A percentile compares a stretch with the other conserved stretches of the same genome.
These are phyloP conservation scores for Chrysochromulina parva DNA, from an alignment of 78 protist species.

Conservation along the genomic window DNA sequence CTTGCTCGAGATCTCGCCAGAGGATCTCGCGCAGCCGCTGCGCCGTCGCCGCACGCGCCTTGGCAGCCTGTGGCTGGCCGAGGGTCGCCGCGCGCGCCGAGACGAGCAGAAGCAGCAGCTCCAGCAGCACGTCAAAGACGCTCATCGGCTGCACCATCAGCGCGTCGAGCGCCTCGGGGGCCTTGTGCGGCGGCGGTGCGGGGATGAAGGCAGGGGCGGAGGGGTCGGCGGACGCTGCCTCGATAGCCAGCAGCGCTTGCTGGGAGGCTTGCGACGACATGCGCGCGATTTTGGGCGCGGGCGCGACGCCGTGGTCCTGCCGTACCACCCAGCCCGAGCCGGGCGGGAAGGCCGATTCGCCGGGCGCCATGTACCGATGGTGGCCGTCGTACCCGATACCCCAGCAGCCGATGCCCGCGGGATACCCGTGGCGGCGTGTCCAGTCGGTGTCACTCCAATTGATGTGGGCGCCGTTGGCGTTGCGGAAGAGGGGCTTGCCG, in stretches of 20 bases:
- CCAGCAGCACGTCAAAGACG: background rate
- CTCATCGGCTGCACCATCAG: background rate
- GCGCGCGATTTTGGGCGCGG: background rate
- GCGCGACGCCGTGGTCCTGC: background rate
- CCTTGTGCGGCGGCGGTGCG: background rate
- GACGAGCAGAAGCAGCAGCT: background rate
- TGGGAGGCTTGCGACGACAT: background rate
- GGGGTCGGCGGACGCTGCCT: background rate
- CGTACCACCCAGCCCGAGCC: no score
- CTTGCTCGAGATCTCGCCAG: constrained; percentile 24
- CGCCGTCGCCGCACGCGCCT: background rate
- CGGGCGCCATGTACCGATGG: no score
- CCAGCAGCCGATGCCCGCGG: no score
- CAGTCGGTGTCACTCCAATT: no score
- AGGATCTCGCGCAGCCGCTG: constrained; percentile 7
- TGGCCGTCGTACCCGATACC: no score
- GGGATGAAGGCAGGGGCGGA: background rate
- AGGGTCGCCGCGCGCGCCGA: background rate
- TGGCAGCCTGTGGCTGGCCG: background rate
- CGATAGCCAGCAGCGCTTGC: background rate
- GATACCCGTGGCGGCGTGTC: no score
- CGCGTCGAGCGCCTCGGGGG: background rate
- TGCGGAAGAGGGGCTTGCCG: no score
- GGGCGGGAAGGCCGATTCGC: no score
- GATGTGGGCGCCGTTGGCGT: no score